phyloP scores from a whole-genome alignment of 2,329 filamentous ascomycete species.

The Penicillium nordicum region DNA sequence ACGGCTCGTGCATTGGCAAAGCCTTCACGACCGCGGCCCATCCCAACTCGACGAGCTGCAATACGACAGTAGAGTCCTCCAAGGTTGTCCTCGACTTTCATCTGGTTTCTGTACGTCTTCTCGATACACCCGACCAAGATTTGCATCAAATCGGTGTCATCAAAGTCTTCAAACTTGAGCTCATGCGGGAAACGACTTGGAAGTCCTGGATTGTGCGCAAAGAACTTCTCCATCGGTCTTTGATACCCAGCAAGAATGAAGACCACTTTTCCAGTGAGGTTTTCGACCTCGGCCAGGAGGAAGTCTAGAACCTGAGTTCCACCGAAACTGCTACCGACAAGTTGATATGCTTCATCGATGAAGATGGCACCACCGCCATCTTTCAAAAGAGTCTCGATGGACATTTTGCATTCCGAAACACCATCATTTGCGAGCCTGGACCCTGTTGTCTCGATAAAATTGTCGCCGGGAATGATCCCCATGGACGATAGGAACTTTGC shows the following conservation, averaged over 20 bases:
- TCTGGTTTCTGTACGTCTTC: constrained; percentile 52
- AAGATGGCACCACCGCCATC: constrained; percentile 67
- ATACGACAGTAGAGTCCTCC: constrained; percentile 64
- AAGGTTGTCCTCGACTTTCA: constrained; percentile 59
- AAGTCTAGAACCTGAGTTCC: constrained; percentile 66
- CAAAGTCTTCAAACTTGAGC: constrained; percentile 68
- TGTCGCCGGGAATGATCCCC: constrained; percentile 58
- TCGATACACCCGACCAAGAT: constrained; percentile 59
- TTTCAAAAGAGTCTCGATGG: constrained; percentile 56
- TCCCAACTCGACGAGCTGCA: constrained; percentile 58
- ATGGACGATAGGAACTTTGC: constrained; percentile 62
- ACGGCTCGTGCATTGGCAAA: constrained; percentile 72
- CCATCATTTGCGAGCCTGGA: constrained; percentile 63
- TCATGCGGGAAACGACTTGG: constrained; percentile 64
- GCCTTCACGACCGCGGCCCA: constrained; percentile 60
- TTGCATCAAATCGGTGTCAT: constrained; percentile 58
- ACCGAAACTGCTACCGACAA: constrained; percentile 55
- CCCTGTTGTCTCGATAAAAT: constrained; percentile 66
- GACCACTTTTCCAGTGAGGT: constrained; percentile 64
- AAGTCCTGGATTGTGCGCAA: constrained; percentile 69
- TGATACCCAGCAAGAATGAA: constrained; percentile 72
- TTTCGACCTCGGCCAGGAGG: constrained; percentile 69
- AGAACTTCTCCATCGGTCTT: constrained; percentile 73
- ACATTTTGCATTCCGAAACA: constrained; percentile 54
- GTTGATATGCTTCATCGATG: constrained; percentile 76